phyloP scores from a whole-genome alignment of 1,284 basidiomycete species.

The Fomitiporia mediterranea region DNA sequence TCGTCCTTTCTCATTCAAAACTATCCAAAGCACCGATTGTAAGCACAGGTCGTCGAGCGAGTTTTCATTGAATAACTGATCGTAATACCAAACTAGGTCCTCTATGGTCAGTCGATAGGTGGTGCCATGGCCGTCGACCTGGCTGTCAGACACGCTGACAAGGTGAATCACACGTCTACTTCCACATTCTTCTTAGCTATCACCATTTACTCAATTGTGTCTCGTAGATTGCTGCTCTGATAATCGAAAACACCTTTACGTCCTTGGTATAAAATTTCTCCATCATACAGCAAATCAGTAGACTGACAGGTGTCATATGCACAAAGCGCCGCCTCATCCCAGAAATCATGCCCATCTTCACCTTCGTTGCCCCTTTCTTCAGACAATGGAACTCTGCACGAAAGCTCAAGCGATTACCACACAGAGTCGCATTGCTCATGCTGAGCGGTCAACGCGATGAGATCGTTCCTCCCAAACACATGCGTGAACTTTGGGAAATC shows the following conservation, averaged over 20 bases:
- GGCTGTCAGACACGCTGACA: constrained; percentile 40
- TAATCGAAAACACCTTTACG: constrained; percentile 54
- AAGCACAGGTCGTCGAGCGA: not conserved
- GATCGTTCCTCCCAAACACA: constrained; percentile 49
- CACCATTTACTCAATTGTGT: not conserved
- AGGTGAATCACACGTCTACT: constrained; percentile 22
- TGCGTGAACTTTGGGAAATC: constrained; percentile 39
- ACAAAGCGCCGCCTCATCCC: constrained; percentile 38
- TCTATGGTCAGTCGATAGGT: constrained; percentile 58
- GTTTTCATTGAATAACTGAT: not conserved
- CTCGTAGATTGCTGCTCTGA: constrained; percentile 30
- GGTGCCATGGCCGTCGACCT: constrained; percentile 53
- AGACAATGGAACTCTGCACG: constrained; percentile 43
- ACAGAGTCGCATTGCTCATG: constrained; percentile 11
- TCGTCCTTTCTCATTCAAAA: constrained; percentile 42
- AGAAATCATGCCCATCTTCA: constrained; percentile 42
- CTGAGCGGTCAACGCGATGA: constrained; percentile 35
- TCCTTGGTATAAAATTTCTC: constrained; percentile 28
- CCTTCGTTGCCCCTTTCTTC: constrained; percentile 40
- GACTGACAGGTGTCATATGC: not conserved
- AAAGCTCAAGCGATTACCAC: constrained; percentile 3
- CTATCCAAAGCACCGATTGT: constrained; percentile 41
- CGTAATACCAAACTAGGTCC: constrained; percentile 9
- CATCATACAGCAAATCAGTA: not conserved
- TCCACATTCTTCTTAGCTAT: not conserved